Base-by-base conservation (phyloP, 208 protist species). In the Trypanosoma grayi region DNA sequence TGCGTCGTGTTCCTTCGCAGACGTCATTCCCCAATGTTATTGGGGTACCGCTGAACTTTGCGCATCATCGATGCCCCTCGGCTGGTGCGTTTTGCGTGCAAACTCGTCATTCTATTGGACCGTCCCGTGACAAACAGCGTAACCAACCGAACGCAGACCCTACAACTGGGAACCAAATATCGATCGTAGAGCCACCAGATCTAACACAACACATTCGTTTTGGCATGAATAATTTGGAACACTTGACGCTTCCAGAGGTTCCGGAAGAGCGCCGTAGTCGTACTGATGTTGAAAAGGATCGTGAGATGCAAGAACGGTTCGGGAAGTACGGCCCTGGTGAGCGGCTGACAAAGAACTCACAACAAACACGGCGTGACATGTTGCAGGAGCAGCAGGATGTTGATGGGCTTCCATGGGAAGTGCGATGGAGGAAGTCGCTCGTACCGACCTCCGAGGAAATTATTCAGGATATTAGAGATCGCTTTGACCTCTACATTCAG, bases 381-480 rank as follows among this genome's bases (percentile, higher is more conserved):
- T 63, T 95, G 46, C 62, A 89, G 60, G 81, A 87, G 68, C 85
- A 93, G 63, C 89, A 95, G 50, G 89, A 95, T 55, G 73, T 95
- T 9, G 89, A 95, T 57, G 85, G 89, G 36, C 75, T 95, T 45
- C 89, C 89, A 48, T 95, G 89, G 86, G 85, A 95, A 73, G 82
- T 93, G 33, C 83, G 89, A 9, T 95, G 89, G 86, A 70, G 70
- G 28, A 86, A 81, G 66, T 70, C 81, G 20, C 75, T 93, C 36
- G 93, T 95, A 63, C 89, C 89, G 25, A 93, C 89, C 31, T 81
- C 85, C 18, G 85, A 95, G 70, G 85, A 95, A 63, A 81, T 95
- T 16, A 66, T 95, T 50, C 89, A 95, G 74, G 85, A 95, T 52
- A 77, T 93, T 57, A 80, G 89, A 31, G 89, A 95, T 60, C 85